Evolutionary conservation across 2,329 filamentous ascomycete genomes (phyloP).

Genomic region (Cryphonectria japonica): DNA sequence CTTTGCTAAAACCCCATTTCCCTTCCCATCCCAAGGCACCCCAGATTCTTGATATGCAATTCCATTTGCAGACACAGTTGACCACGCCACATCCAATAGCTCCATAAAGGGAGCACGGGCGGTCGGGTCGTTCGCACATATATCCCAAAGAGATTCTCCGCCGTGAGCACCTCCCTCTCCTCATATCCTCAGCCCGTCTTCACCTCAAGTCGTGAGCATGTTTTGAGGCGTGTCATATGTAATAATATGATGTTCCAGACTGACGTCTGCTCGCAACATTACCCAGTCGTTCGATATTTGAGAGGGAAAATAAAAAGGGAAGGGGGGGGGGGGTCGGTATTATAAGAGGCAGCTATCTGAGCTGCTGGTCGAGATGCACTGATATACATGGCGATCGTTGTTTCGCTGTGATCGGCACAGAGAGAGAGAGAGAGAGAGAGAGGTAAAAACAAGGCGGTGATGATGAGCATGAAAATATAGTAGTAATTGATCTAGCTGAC

Average conservation of each 20-base stretch:
- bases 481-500: conserved; percentile 20
- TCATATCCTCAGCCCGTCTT: neutral
- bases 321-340: neutral
- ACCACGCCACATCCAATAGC: neutral
- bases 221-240: conserved; percentile 10
- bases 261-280: neutral
- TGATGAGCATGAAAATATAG: conserved; percentile 1
- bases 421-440: neutral
- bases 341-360: neutral
- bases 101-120: neutral
- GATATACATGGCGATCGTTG: conserved; percentile 25
- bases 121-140: neutral
- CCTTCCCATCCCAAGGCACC: neutral
- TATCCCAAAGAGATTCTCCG: neutral
- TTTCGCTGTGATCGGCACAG: conserved; percentile 12
- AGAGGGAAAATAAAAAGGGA: too few species aligned
- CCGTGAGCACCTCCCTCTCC: neutral
- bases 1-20: conserved; percentile 19
- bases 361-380: conserved; percentile 16
- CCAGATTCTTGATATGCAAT: conserved; percentile 3
- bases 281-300: neutral
- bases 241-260: conserved; percentile 11
- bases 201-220: neutral
- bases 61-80: neutral
- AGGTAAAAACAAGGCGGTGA: neutral